These are phyloP conservation scores for Neonectria punicea DNA, from an alignment of 2,329 filamentous ascomycete genomes.

Conservation along the genomic window DNA sequence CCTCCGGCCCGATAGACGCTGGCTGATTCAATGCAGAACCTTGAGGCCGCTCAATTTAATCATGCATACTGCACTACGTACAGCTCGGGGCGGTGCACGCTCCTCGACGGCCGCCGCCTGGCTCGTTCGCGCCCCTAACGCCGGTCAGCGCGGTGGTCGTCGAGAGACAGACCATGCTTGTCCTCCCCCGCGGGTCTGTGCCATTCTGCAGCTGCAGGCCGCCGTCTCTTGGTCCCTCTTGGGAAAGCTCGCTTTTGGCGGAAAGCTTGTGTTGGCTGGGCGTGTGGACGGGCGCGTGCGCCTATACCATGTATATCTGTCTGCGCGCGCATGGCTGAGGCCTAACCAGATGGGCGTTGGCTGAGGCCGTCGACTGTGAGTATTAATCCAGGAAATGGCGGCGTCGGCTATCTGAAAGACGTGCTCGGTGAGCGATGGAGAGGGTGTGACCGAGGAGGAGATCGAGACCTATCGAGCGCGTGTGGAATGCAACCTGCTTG, in stretches of 20 bases:
- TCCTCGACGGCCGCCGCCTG: constrained; percentile 10
- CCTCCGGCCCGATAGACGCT: neutral
- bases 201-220: constrained; percentile 26
- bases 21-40: neutral
- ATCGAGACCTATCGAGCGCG: neutral
- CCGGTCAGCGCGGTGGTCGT: constrained; percentile 21
- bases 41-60: constrained; percentile 4
- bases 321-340: constrained; percentile 1
- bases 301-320: neutral
- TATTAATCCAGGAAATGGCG: neutral
- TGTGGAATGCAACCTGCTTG: neutral
- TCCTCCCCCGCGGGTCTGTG: constrained; percentile 24
- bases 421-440: neutral
- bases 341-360: neutral
- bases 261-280: constrained; percentile 1
- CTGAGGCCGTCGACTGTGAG: neutral
- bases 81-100: neutral
- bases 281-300: constrained; percentile 2
- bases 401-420: neutral
- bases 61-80: neutral
- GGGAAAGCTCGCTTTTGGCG: constrained; percentile 9
- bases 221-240: constrained; percentile 12
- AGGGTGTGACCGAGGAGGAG: neutral
- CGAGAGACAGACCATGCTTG: constrained; percentile 19
- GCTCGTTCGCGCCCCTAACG: constrained; percentile 18